phyloP scores from a whole-genome alignment of 192 early-diverging fungal genomes.

The Entomortierella beljakovae region DNA sequence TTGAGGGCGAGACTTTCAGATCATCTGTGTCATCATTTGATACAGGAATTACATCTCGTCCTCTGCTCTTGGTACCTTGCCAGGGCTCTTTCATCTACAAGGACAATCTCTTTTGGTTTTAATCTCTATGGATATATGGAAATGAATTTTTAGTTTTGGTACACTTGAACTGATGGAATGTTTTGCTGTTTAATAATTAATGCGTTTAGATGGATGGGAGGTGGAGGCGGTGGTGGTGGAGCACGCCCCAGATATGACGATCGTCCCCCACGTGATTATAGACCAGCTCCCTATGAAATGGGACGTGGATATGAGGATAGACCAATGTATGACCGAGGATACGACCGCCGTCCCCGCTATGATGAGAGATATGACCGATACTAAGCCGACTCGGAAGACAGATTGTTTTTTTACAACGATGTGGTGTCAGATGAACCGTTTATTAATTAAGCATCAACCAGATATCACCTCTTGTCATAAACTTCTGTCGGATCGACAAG shows the following conservation, averaged over 20 bases:
- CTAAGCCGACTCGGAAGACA: constrained; percentile 8
- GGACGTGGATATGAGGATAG: constrained; percentile 46
- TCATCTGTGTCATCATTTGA: too few relatives aligned
- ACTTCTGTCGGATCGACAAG: not conserved
- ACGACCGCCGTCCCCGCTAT: constrained; percentile 50
- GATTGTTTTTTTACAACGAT: constrained; percentile 1
- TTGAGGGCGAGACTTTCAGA: constrained; percentile 5
- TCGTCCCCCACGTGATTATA: constrained; percentile 52
- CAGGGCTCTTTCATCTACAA: constrained; percentile 30
- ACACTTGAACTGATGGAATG: not conserved
- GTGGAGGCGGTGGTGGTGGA: too few relatives aligned
- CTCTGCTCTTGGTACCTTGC: constrained; percentile 32
- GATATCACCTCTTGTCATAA: not conserved
- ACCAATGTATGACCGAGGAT: constrained; percentile 50
- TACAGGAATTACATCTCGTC: not conserved
- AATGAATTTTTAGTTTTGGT: not conserved
- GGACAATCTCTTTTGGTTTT: constrained; percentile 6
- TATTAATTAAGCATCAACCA: not conserved
- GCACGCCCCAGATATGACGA: constrained; percentile 52
- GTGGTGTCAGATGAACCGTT: not conserved
- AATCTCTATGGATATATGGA: not conserved
- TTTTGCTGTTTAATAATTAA: not conserved
- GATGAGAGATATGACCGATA: constrained; percentile 55
- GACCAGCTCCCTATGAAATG: constrained; percentile 35
- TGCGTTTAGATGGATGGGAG: constrained; percentile 47